A percentile compares a stretch with the other conserved stretches of the same genome.
phyloP scores from a whole-genome alignment of 345 rosid genomes.

The Excoecaria agallocha region DNA sequence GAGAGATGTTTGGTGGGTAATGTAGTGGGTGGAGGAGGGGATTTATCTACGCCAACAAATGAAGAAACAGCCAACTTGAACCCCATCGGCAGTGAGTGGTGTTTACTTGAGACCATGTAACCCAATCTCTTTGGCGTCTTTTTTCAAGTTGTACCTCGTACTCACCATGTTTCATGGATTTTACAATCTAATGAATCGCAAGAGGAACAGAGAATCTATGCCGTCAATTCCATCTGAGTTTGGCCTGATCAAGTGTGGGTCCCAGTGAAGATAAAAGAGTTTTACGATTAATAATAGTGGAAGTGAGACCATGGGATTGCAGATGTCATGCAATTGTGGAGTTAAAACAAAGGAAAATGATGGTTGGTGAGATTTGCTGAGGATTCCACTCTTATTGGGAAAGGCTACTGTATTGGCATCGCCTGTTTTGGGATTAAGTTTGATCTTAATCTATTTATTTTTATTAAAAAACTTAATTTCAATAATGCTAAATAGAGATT shows the following conservation, averaged over 20 bases:
- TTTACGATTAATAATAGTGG: background rate
- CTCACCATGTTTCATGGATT: background rate
- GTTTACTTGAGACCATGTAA: background rate
- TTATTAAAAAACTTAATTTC: too few relatives aligned
- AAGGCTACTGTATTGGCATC: background rate
- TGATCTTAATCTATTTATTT: too few relatives aligned
- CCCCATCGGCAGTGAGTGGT: slow-evolving; percentile 78
- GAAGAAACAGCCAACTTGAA: slow-evolving; percentile 42
- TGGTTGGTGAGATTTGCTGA: slow-evolving; percentile 1
- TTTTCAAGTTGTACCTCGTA: slow-evolving; percentile 8
- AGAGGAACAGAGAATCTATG: background rate
- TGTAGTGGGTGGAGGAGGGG: slow-evolving; percentile 52
- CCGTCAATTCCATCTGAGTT: background rate
- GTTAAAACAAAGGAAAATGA: background rate
- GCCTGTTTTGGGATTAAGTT: background rate
- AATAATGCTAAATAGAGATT: too few relatives aligned
- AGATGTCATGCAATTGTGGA: slow-evolving; percentile 2
- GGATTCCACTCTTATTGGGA: background rate
- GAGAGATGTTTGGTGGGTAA: slow-evolving; percentile 35
- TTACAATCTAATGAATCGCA: slow-evolving; percentile 14
- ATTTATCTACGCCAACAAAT: slow-evolving; percentile 39
- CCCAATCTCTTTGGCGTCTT: slow-evolving; percentile 19
- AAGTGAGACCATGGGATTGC: slow-evolving; percentile 15
- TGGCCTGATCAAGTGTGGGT: background rate
- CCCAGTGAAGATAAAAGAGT: background rate